Base-by-base conservation (phyloP, 179 eudicot species). In the Pouteria campechiana region DNA sequence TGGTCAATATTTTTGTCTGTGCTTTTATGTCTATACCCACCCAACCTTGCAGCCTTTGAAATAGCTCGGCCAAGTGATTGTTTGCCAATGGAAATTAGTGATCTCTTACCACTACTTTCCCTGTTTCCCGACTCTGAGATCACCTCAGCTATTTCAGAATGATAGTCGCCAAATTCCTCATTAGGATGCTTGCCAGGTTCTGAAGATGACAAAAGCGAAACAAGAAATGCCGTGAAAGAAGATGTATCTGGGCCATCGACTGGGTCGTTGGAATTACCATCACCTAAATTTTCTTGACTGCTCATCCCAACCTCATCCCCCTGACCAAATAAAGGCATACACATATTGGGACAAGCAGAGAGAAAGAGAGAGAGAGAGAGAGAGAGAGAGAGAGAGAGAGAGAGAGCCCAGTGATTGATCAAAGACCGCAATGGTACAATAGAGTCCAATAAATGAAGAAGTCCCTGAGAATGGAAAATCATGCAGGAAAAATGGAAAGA, bases 221-320 rank as follows among this genome's bases (percentile, higher is more conserved):
- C 68, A 1, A 90, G 73, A 44, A 90, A 90, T 29, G 98, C 98
- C 12, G 90, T 44, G 50, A 90, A 90, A 24, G 98, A 90, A 40
- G 96, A 86, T 15, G 98, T 90, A 72, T 90, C 98, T 6, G 98
- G 98, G 45, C 80, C 96, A 2, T 70, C 77, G 22, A 43, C 70
- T 41, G 74, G 55, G 37, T 45, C 67, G 29, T 29, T 48, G 37
- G 69, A 44, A 40, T 63, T 64, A 41, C 74, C 86, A 48, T 81
- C 78, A 54, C 32, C 48, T 17, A 74, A 50, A 25, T 67, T 69
- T 29, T 8, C 44, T 38, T 73, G 60, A 44, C 58, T 58, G 28
- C 24, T 39, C 21, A 64, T 64, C 52, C 58, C 70, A 31, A 30
- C 42, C 35, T 47, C 70, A 38, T 69, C 61, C 30, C 59, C 82